Conservation (phyloP, 352 stramenopile genomes). For the Halophytophthora batemanensis region DNA sequence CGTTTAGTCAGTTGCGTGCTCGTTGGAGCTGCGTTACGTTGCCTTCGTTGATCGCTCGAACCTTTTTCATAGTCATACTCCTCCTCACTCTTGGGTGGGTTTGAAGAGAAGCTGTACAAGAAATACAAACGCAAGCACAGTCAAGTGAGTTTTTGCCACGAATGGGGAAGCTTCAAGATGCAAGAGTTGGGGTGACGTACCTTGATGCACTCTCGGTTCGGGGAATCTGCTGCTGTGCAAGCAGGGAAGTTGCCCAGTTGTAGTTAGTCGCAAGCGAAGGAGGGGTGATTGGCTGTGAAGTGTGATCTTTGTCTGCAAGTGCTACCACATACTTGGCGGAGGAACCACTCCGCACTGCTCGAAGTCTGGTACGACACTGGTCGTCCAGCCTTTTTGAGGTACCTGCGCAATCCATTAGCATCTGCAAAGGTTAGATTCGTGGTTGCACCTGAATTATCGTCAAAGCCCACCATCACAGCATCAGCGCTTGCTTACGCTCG, state of each 20-base stretch:
- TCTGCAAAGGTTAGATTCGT: not conserved
- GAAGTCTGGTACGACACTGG: constrained; percentile 74
- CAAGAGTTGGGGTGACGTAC: constrained; percentile 9
- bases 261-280: not conserved
- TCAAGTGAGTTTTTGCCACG: not conserved
- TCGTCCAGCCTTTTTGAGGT: constrained; percentile 66
- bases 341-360: constrained; percentile 80
- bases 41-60: constrained; percentile 13
- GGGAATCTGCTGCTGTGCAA: constrained; percentile 56
- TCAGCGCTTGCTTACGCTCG: constrained; percentile 69
- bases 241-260: not conserved
- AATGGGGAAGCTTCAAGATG: too few species aligned
- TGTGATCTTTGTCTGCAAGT: too few species aligned
- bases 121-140: not conserved
- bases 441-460: not conserved
- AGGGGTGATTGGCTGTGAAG: not conserved
- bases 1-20: too few species aligned
- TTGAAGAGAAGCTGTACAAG: constrained; percentile 57
- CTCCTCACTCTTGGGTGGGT: constrained; percentile 45
- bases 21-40: too few species aligned
- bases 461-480: not conserved
- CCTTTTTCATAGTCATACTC: constrained; percentile 85
- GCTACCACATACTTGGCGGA: constrained; percentile 63
- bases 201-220: constrained; percentile 62
- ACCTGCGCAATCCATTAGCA: constrained; percentile 26